Evolutionary conservation across 495 filamentous ascomycete species (phyloP).

Genomic region (Aspergillus nanangensis): DNA sequence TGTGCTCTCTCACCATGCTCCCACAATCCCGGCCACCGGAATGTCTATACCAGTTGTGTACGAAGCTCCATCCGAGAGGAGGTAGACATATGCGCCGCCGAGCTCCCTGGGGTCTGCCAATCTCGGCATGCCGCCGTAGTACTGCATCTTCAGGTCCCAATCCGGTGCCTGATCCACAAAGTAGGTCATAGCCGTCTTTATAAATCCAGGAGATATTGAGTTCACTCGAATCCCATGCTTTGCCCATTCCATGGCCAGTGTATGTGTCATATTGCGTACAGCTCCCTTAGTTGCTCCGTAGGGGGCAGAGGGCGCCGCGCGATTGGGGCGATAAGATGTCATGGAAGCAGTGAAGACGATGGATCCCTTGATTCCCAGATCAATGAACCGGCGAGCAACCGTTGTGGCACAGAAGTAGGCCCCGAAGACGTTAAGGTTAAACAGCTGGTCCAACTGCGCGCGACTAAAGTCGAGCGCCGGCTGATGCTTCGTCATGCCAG

Average conservation of each 20-base stretch:
- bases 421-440: conserved; percentile 34
- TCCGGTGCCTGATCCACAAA: conserved; percentile 11
- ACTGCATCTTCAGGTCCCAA: conserved; percentile 26
- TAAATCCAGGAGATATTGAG: conserved; percentile 22
- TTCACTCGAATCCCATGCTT: conserved; percentile 31
- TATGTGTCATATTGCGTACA: conserved; percentile 19
- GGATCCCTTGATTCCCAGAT: conserved; percentile 22
- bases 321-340: conserved; percentile 36
- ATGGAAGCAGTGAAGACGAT: conserved; percentile 39
- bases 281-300: conserved; percentile 17
- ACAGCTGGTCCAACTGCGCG: conserved; percentile 33
- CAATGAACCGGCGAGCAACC: conserved; percentile 12
- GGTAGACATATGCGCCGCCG: conserved; percentile 24
- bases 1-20: conserved; percentile 22
- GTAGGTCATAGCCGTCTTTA: conserved; percentile 15
- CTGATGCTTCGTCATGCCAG: conserved; percentile 44
- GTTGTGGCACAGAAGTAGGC: conserved; percentile 18
- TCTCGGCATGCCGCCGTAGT: conserved; percentile 33
- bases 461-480: conserved; percentile 37
- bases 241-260: conserved; percentile 35
- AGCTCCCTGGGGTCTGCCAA: conserved; percentile 24
- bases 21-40: conserved; percentile 33
- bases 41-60: conserved; percentile 30
- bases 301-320: conserved; percentile 7
- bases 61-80: conserved; percentile 19